phyloP scores from a whole-genome alignment of 352 stramenopile species.

The Halophytophthora polymorphica region DNA sequence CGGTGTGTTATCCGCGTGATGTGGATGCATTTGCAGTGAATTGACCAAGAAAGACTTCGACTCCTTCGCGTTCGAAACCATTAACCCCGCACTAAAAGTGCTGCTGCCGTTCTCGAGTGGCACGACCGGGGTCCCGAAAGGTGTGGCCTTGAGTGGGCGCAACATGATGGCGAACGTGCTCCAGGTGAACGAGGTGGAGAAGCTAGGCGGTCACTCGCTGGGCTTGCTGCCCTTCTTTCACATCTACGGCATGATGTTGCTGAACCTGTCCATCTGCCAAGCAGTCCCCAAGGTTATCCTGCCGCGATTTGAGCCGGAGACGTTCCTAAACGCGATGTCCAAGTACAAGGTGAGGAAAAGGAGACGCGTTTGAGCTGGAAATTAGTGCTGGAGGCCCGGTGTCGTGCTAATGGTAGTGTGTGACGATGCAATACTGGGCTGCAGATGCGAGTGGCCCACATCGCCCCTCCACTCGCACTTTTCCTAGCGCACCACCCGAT shows the following conservation, averaged over 20 bases:
- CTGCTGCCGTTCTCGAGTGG: conserved; percentile 92
- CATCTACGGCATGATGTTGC: conserved; percentile 89
- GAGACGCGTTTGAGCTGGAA: neutral
- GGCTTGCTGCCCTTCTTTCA: conserved; percentile 93
- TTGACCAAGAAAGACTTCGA: conserved; percentile 32
- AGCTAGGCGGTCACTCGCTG: conserved; percentile 51
- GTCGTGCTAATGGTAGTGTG: neutral
- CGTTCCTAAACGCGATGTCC: conserved; percentile 79
- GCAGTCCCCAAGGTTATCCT: conserved; percentile 84
- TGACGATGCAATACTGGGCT: neutral
- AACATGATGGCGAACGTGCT: conserved; percentile 91
- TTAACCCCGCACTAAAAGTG: conserved; percentile 51
- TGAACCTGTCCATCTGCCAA: conserved; percentile 82
- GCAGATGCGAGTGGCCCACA: conserved; percentile 39
- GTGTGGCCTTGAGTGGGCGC: conserved; percentile 67
- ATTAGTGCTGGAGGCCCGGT: neutral
- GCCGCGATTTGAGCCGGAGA: conserved; percentile 86
- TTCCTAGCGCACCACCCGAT: conserved; percentile 87
- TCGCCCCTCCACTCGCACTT: conserved; percentile 87
- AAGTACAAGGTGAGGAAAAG: conserved; percentile 44
- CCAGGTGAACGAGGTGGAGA: conserved; percentile 70
- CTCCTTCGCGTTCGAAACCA: conserved; percentile 34
- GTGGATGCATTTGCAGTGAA: conserved; percentile 30
- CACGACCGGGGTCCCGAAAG: conserved; percentile 91
- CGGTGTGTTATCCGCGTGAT: neutral